Base-by-base conservation (phyloP, 73 alveolate genomes). In the Paramecium tetraurelia region DNA sequence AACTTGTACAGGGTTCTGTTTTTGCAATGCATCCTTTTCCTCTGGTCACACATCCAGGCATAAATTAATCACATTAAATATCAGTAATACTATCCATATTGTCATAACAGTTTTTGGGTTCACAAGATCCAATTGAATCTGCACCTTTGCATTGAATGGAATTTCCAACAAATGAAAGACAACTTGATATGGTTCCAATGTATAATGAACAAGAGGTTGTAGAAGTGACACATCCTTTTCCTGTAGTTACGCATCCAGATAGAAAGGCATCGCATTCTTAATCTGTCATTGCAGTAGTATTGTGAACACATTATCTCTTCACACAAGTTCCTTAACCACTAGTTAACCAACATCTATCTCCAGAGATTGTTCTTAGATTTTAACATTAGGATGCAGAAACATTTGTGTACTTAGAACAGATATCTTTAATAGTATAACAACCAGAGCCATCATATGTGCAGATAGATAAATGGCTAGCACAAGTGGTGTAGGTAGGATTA, bases 21-120 rank as follows among this genome's bases (percentile, higher is more conserved):
- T 58, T 21, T 8, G 89, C 72, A 18, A 77, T 77, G 44, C 89
- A 77, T 8, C 89, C 89, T 22, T 43, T 46, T 0, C 89, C 71
- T 18, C 53, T 77, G 18, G 75, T 43, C 43, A 77, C 69, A 43
- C 89, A 77, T 77, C 72, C 68, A 43, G 16, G 5, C 71, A 77
- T 29, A 43, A 43, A 77, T 18, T n/a, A 40, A 40, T 20, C 11
- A 77, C 89, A 77, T n/a, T 36, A 27, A 21, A 40, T 14, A 77
- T 77, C 71, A 22, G 24, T 43, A 4, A 31, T 24, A 43, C 57
- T 24, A 71, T 71, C 86, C 58, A 33, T 33, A 33, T 71, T 33
- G 6, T 71, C 86, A 27, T 29, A 71, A 33, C 86, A 71, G 14
- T 33, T 36, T 71, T 36, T 71, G 16, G 8, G 22, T 12, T 35